Evolutionary conservation across 1,284 basidiomycete species (phyloP).

Genomic region (Hemileia vastatrix): DNA sequence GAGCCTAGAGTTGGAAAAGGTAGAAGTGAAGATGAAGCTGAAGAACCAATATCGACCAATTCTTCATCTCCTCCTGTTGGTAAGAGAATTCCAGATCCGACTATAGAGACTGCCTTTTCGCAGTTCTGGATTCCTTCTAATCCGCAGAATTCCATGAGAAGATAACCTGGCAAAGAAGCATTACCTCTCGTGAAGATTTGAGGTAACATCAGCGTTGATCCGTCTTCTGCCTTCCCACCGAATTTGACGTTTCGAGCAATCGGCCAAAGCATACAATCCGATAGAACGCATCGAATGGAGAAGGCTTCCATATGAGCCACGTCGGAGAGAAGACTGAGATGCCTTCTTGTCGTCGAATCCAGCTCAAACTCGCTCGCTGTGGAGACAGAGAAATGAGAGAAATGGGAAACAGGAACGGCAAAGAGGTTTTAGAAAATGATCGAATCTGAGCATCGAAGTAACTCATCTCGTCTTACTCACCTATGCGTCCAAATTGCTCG

Average conservation of each 20-base stretch:
- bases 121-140: not conserved
- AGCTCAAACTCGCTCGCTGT: not conserved
- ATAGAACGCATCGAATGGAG: not conserved
- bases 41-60: too few relatives aligned
- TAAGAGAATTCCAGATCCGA: too few relatives aligned
- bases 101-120: not conserved
- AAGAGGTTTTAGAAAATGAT: too few relatives aligned
- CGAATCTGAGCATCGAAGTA: too few relatives aligned
- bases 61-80: too few relatives aligned
- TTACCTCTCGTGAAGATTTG: not conserved
- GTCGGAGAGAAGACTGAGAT: not conserved
- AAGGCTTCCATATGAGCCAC: not conserved
- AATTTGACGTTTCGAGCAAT: not conserved
- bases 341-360: not conserved
- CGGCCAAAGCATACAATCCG: not conserved
- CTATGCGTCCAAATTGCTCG: too few relatives aligned
- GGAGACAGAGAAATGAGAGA: not conserved
- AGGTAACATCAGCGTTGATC: not conserved
- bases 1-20: not conserved
- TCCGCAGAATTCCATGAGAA: not conserved
- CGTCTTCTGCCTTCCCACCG: not conserved
- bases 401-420: not conserved
- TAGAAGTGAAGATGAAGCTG: too few relatives aligned
- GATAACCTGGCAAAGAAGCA: not conserved
- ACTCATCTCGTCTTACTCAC: too few relatives aligned